Base-by-base conservation (phyloP, 1,284 basidiomycete species). In the Bondarzewia mesenterica region DNA sequence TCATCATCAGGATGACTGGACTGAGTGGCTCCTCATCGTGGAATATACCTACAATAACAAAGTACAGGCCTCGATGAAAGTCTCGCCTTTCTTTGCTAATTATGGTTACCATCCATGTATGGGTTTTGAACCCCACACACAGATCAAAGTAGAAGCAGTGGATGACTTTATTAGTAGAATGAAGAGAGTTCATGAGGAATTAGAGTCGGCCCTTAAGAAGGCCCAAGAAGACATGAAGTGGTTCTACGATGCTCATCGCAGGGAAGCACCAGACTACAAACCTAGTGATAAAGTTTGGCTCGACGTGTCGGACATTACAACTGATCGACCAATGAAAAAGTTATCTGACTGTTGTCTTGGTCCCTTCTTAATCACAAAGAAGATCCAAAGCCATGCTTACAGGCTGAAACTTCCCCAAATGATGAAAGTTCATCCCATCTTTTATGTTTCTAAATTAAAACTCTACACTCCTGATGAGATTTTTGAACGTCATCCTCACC, bases 1-100 rank as follows among this genome's bases (percentile, higher is more conserved):
- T 41, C 58, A 69, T 46, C 21, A 60, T 16, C 72, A 73, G 51
- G 52, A 63, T 48, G 55, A 72, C 50, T 74, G 71, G 71, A 44
- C 48, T 3, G 40, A 54, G 4, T 44, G 39, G 15, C 49, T 58
- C 1, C 50, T 46, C 21, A 2, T 25, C 7, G 20, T 10, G 8
- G 20, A 42, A 25, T 42, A 21, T 16, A 21, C 2, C 8, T 21
- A 42, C 41, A 42, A 42, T 4, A 25, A 22, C 16, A 42, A 21
- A 18, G 14, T 15, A 10, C 21, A 39, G 2, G 7, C 38, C 12
- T 5, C 4, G 5, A 36, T 36, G 20, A 35, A 12, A 1, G 2
- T 1, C 4, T 36, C 32, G n/a, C 27, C 18, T 2, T 32, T 32
- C 2, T 32, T 21, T 3, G 16, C 18, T 8, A 21, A n/a, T 39